Base-by-base conservation (phyloP, 139 green algal species). In the Tetraselmis striata region DNA sequence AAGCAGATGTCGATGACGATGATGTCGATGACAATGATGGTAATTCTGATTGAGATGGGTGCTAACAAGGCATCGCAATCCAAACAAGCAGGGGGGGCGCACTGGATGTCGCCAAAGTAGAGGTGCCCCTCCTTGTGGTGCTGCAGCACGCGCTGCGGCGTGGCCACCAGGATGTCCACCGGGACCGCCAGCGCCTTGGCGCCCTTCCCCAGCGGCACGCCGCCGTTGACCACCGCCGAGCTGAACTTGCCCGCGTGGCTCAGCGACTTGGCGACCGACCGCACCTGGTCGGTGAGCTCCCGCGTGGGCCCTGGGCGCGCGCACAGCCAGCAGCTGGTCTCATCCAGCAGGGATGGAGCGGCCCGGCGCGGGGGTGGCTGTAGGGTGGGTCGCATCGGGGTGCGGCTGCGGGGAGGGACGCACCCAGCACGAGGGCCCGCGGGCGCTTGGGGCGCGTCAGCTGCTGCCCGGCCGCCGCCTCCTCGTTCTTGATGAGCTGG, bases 261-360 rank as follows among this genome's bases (percentile, higher is more conserved):
- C 67, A 99, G 85, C 1, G 86, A 90, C 86, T 98, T 98, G 75
- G 93, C 89, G 31, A 98, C 94, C 22, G 32, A 29, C 1, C 92
- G 85, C 30, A 98, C 96, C 88, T 98, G 95, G 25, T 98, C 93
- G 2, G 94, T 94, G 58, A 99, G 92, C 88, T 99, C 96, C 0
- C 92, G 89, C 5, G 94, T 97, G 45, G 94, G 95, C 45, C 45
- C 45, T 67, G 18, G 11, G 18, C 45, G 11, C 29, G 29, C 29
- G 24, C 22, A 58, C 24, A 30, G 30, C 22, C 76, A 31, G 29
- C 2, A 30, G 29, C 23, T 32, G 28, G 2, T 79, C 30, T 28
- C 76, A 32, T 26, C 28, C 76, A 79, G 25, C 2, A 81, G 29
- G n/a, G 25, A 5, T 79, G 27, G 26, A 23, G 67, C 2, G n/a